Evolutionary conservation across 1,139 yeast species (phyloP).

Genomic region (Candida labiduridarum): DNA sequence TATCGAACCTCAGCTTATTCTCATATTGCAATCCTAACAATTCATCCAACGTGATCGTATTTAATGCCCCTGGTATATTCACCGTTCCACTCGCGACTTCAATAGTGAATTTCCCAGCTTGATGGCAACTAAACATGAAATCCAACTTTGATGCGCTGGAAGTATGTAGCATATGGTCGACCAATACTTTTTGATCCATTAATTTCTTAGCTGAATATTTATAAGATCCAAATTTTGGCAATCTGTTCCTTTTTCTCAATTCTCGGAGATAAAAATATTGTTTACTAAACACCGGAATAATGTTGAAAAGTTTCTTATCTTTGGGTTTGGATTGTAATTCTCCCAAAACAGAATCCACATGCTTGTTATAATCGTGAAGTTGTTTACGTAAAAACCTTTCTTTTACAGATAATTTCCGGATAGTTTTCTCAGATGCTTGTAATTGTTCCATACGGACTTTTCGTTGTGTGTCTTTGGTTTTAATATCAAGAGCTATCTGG

Average conservation of each 20-base stretch:
- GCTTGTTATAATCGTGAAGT: conserved; percentile 65
- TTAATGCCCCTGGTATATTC: conserved; percentile 53
- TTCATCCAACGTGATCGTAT: conserved; percentile 63
- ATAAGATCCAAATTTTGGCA: conserved; percentile 82
- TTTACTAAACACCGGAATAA: conserved; percentile 68
- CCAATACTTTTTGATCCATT: conserved; percentile 69
- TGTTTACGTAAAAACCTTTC: conserved; percentile 62
- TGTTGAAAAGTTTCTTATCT: conserved; percentile 53
- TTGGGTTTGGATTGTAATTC: conserved; percentile 61
- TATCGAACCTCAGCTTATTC: conserved; percentile 47
- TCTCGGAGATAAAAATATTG: conserved; percentile 81
- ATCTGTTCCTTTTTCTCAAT: conserved; percentile 63
- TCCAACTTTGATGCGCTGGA: conserved; percentile 65
- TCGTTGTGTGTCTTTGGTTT: conserved; percentile 74
- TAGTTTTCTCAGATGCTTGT: conserved; percentile 58
- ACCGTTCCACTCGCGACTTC: conserved; percentile 57
- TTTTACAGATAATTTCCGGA: conserved; percentile 62
- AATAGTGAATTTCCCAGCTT: conserved; percentile 69
- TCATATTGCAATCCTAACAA: conserved; percentile 70
- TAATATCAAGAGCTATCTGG: conserved; percentile 83
- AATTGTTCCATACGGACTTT: conserved; percentile 63
- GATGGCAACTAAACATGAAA: conserved; percentile 76
- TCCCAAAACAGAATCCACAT: conserved; percentile 66
- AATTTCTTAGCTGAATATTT: conserved; percentile 79
- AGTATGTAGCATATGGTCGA: conserved; percentile 52